A percentile compares a stretch with the other conserved stretches of the same genome.
Evolutionary conservation across 108 stramenopile species (phyloP).

Genomic region (Conticribra guillardii): DNA sequence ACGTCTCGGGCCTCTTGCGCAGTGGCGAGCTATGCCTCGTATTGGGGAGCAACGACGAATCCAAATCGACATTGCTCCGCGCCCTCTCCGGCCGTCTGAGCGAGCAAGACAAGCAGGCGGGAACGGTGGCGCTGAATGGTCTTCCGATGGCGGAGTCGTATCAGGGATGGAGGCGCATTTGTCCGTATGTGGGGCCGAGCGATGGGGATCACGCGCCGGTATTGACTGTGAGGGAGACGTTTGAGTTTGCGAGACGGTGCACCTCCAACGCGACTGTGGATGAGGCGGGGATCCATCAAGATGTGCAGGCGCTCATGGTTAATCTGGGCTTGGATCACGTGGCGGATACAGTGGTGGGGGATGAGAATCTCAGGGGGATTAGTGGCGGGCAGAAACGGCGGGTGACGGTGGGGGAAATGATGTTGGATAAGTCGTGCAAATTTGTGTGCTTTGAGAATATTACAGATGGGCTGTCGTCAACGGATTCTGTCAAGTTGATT

Average conservation of each 20-base stretch:
- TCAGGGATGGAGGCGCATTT: constrained; percentile 45
- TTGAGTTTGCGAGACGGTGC: constrained; percentile 47
- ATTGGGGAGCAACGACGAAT: constrained; percentile 27
- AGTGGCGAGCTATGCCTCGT: constrained; percentile 39
- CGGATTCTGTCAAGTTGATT: constrained; percentile 39
- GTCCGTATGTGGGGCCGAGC: constrained; percentile 37
- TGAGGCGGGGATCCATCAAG: constrained; percentile 6
- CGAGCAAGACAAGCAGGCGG: constrained; percentile 26
- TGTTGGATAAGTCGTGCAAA: constrained; percentile 23
- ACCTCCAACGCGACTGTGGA: constrained; percentile 12
- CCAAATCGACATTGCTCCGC: constrained; percentile 34
- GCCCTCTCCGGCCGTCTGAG: constrained; percentile 27
- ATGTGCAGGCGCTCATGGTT: constrained; percentile 33
- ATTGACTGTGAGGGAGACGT: constrained; percentile 54
- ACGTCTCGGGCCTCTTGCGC: constrained; percentile 29
- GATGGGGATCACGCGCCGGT: constrained; percentile 47
- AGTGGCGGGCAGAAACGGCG: constrained; percentile 65
- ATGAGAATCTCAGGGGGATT: constrained; percentile 65
- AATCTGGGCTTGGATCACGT: constrained; percentile 65
- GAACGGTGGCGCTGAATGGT: constrained; percentile 41
- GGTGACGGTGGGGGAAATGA: constrained; percentile 56
- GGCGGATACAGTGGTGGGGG: constrained; percentile 71
- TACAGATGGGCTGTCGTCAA: constrained; percentile 47
- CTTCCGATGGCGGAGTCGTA: constrained; percentile 31
- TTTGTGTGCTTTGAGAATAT: constrained; percentile 52